These are phyloP conservation scores for Hypericum androsaemum DNA, from an alignment of 345 rosid genomes.

Conservation along the genomic window DNA sequence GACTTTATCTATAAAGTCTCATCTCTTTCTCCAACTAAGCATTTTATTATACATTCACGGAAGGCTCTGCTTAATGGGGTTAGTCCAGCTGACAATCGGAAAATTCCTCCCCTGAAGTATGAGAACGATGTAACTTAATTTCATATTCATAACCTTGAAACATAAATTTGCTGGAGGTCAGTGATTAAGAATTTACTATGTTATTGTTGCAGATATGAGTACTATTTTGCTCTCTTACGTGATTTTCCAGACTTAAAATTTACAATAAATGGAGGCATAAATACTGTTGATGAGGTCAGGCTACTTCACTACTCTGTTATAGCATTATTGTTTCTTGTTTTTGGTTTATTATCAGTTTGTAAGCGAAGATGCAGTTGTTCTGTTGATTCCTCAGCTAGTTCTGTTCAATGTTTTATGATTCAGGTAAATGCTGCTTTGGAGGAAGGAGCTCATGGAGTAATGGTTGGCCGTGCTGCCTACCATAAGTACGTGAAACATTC, in stretches of 20 bases:
- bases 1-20: conserved; percentile 89
- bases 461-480: conserved; percentile 95
- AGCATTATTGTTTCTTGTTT: background rate
- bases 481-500: conserved; percentile 43
- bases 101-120: conserved; percentile 85
- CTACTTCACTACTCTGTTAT: background rate
- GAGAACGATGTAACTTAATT: conserved; percentile 4
- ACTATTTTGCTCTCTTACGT: conserved; percentile 80
- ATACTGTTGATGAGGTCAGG: conserved; percentile 70
- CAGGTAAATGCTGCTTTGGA: conserved; percentile 69
- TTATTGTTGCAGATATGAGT: conserved; percentile 63
- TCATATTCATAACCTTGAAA: too few relatives aligned
- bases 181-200: too few relatives aligned
- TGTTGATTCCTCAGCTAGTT: conserved; percentile 3
- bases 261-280: conserved; percentile 94
- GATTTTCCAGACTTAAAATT: conserved; percentile 87
- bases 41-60: conserved; percentile 92
- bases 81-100: conserved; percentile 91
- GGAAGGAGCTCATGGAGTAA: conserved; percentile 90
- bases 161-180: too few relatives aligned
- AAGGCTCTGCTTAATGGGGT: conserved; percentile 89
- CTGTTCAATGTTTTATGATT: conserved; percentile 12
- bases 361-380: background rate
- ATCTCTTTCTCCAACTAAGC: conserved; percentile 83
- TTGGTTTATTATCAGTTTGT: background rate